phyloP scores from a whole-genome alignment of 2,329 filamentous ascomycete genomes.

The Ceratocystis smalleyi region DNA sequence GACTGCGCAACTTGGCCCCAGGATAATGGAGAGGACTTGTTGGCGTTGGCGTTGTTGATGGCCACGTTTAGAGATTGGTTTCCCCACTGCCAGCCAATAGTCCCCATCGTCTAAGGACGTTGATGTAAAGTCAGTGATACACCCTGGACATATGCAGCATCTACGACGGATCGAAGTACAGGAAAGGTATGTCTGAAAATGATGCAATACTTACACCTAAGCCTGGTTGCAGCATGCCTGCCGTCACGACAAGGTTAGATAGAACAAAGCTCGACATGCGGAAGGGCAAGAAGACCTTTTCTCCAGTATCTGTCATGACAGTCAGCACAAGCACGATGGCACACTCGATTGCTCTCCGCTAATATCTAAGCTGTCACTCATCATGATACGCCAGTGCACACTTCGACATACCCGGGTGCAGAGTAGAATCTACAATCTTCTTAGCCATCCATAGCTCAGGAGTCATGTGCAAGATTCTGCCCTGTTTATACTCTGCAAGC shows the following conservation, averaged over 20 bases:
- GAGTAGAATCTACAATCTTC: slow-evolving; percentile 89
- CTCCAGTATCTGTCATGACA: slow-evolving; percentile 57
- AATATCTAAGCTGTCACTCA: neutral
- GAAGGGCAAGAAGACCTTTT: slow-evolving; percentile 84
- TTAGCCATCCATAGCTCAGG: slow-evolving; percentile 88
- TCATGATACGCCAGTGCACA: neutral
- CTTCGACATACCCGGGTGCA: slow-evolving; percentile 64
- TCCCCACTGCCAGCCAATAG: slow-evolving; percentile 81
- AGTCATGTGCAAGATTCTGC: slow-evolving; percentile 64
- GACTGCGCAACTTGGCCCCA: slow-evolving; percentile 70
- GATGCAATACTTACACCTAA: slow-evolving; percentile 41
- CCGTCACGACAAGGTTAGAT: slow-evolving; percentile 86
- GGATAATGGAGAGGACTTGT: slow-evolving; percentile 85
- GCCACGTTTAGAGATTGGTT: slow-evolving; percentile 98
- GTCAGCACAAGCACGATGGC: no score
- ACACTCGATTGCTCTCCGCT: neutral
- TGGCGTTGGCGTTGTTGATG: slow-evolving; percentile 94
- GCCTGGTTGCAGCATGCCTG: slow-evolving; percentile 88
- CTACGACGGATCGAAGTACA: neutral
- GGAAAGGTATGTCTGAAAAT: neutral
- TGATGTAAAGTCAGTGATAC: slow-evolving; percentile 13
- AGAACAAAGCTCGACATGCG: slow-evolving; percentile 94
- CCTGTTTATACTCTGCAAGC: slow-evolving; percentile 74
- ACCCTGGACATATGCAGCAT: neutral
- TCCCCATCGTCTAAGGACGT: slow-evolving; percentile 51